Percentiles rank a stretch among this genome's conserved stretches.
These are phyloP conservation scores for Raffaelea albimanens DNA, from an alignment of 2,329 filamentous ascomycete genomes.

Conservation along the genomic window DNA sequence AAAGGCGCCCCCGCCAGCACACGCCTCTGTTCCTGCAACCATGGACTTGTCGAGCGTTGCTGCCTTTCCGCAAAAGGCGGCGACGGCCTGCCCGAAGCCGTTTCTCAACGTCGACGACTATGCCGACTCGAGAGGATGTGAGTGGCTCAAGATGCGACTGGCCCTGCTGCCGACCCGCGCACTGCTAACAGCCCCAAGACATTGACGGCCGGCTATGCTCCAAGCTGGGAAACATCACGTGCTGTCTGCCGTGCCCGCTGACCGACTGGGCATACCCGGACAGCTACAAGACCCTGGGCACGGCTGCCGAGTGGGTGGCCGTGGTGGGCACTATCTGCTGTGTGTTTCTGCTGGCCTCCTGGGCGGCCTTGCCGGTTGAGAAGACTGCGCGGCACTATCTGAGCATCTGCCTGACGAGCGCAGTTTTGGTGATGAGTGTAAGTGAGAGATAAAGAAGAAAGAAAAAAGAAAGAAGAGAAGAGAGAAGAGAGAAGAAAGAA, in stretches of 20 bases:
- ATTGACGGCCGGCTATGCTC: conserved; percentile 45
- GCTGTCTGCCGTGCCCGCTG: conserved; percentile 85
- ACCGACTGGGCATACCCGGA: conserved; percentile 65
- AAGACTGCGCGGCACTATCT: conserved; percentile 90
- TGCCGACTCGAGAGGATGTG: conserved; percentile 8
- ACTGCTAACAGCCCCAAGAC: too few relatives aligned
- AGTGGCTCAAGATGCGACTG: conserved; percentile 19
- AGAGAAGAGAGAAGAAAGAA: too few relatives aligned
- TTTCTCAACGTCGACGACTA: conserved; percentile 11
- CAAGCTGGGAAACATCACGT: conserved; percentile 44
- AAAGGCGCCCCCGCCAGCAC: too few relatives aligned
- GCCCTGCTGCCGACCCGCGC: too few relatives aligned
- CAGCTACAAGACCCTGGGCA: conserved; percentile 48
- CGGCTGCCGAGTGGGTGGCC: conserved; percentile 73
- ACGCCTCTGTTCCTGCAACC: too few relatives aligned
- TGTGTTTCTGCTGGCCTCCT: conserved; percentile 70
- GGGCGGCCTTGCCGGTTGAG: conserved; percentile 70
- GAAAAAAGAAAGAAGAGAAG: too few relatives aligned
- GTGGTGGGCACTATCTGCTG: conserved; percentile 64
- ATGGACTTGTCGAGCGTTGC: too few relatives aligned
- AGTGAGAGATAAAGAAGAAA: too few relatives aligned
- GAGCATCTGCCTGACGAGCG: conserved; percentile 74
- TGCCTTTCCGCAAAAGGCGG: background rate
- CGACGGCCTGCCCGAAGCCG: conserved; percentile 5
- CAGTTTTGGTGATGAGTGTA: conserved; percentile 68